These are phyloP conservation scores for Lachnellula subtilissima DNA, from an alignment of 2,329 filamentous ascomycete species.

Conservation along the genomic window DNA sequence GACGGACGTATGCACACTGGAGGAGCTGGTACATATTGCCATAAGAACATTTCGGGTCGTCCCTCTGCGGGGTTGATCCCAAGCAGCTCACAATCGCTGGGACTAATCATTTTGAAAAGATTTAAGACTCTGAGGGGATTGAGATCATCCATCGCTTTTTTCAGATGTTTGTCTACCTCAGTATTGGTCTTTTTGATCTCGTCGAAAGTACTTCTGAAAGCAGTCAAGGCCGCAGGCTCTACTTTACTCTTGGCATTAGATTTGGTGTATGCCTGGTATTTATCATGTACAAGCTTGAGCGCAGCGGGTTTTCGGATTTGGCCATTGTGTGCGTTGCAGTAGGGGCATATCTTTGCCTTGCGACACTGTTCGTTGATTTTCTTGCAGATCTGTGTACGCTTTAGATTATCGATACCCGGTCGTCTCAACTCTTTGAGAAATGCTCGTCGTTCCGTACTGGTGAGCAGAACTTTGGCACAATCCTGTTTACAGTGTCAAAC, in stretches of 20 bases:
- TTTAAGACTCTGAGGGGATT: constrained; percentile 86
- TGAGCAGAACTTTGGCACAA: constrained; percentile 78
- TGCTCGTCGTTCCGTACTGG: constrained; percentile 69
- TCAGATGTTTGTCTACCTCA: constrained; percentile 85
- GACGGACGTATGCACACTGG: constrained; percentile 93
- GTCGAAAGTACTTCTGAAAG: constrained; percentile 81
- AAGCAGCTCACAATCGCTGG: constrained; percentile 83
- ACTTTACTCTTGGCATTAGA: constrained; percentile 84
- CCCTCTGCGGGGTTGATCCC: constrained; percentile 83
- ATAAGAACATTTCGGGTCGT: constrained; percentile 93
- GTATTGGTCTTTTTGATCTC: constrained; percentile 71
- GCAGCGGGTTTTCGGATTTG: constrained; percentile 87
- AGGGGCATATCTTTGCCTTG: constrained; percentile 77
- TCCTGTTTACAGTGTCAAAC: constrained; percentile 42
- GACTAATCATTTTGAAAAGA: constrained; percentile 81
- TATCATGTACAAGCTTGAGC: constrained; percentile 93
- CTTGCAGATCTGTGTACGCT: constrained; percentile 78
- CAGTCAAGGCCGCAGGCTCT: constrained; percentile 72
- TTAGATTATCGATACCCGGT: constrained; percentile 80
- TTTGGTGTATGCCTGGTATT: constrained; percentile 81
- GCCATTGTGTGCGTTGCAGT: constrained; percentile 79
- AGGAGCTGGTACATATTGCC: constrained; percentile 92
- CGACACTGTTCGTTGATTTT: constrained; percentile 84
- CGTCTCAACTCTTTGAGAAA: constrained; percentile 78
- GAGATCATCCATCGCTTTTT: constrained; percentile 90